phyloP scores from a whole-genome alignment of 2,329 filamentous ascomycete species.

The Trichoderma hamatum region DNA sequence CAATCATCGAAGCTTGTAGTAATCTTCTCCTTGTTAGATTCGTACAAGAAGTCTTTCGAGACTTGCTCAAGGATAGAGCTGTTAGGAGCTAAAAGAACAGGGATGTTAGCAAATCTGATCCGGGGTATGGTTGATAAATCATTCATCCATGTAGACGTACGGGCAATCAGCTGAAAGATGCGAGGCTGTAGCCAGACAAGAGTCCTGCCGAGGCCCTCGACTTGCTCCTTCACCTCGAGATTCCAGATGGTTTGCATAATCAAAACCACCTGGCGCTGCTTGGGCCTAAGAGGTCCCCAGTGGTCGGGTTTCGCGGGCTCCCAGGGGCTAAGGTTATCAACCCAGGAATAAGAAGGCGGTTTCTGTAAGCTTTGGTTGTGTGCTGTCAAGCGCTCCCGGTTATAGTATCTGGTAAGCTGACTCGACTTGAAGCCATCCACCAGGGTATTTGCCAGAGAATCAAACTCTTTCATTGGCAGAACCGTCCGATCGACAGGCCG shows the following conservation, averaged over 20 bases:
- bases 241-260: conserved; percentile 56
- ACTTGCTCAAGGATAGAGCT: conserved; percentile 27
- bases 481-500: conserved; percentile 46
- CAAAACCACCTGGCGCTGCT: conserved; percentile 46
- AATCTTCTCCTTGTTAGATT: conserved; percentile 39
- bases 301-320: conserved; percentile 37
- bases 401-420: conserved; percentile 52
- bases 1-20: conserved; percentile 30
- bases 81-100: background rate
- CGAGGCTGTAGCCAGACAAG: conserved; percentile 44
- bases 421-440: conserved; percentile 49
- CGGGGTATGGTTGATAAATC: too few species aligned
- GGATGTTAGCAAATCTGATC: background rate
- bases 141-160: conserved; percentile 41
- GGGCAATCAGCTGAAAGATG: conserved; percentile 50
- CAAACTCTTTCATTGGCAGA: conserved; percentile 47
- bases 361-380: background rate
- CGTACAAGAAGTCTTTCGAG: conserved; percentile 38
- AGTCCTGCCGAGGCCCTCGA: conserved; percentile 47
- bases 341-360: conserved; percentile 45
- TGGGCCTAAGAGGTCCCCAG: conserved; percentile 36
- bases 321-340: conserved; percentile 49
- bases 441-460: conserved; percentile 44
- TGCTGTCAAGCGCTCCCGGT: background rate
- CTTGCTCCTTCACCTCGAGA: conserved; percentile 51